phyloP scores from a whole-genome alignment of 2,329 filamentous ascomycete genomes.

The Clarireedia homoeocarpa region DNA sequence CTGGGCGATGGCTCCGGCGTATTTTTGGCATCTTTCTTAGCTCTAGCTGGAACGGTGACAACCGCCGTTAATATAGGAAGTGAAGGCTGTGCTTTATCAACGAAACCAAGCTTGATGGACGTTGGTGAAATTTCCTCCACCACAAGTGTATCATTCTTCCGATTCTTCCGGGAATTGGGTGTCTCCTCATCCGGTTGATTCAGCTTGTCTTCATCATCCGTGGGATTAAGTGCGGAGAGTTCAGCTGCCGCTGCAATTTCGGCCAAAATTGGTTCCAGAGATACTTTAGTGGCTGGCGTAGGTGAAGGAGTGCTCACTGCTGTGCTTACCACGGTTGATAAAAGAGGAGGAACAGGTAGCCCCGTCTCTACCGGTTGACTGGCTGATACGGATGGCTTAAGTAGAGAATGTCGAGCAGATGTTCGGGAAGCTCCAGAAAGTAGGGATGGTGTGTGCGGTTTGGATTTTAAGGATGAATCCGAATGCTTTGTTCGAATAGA shows the following conservation, averaged over 20 bases:
- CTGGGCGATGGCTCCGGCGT: not conserved
- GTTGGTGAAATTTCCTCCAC: conserved; percentile 7
- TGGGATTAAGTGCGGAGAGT: not conserved
- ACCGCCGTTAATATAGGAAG: conserved; percentile 5
- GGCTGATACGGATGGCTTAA: conserved; percentile 20
- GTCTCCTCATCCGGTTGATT: not conserved
- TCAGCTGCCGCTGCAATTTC: conserved; percentile 2
- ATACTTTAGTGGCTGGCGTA: not conserved
- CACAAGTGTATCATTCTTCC: not conserved
- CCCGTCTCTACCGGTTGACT: conserved; percentile 17
- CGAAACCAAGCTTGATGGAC: conserved; percentile 6
- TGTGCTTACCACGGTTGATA: conserved; percentile 11
- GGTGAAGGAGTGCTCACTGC: not conserved
- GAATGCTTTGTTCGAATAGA: conserved; percentile 12
- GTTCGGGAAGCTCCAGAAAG: conserved; percentile 20
- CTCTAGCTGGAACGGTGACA: conserved; percentile 2
- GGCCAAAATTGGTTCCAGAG: conserved; percentile 1
- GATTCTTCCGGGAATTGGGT: too few relatives aligned
- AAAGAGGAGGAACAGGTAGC: conserved; percentile 19
- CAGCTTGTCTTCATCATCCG: not conserved
- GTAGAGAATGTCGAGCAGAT: conserved; percentile 21
- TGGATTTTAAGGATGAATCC: conserved; percentile 14
- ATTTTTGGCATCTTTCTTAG: not conserved
- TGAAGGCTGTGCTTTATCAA: conserved; percentile 5
- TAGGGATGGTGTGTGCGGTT: conserved; percentile 18